Conservation (phyloP, 192 early-diverging fungal species). For the Ramicandelaber brevisporus region DNA sequence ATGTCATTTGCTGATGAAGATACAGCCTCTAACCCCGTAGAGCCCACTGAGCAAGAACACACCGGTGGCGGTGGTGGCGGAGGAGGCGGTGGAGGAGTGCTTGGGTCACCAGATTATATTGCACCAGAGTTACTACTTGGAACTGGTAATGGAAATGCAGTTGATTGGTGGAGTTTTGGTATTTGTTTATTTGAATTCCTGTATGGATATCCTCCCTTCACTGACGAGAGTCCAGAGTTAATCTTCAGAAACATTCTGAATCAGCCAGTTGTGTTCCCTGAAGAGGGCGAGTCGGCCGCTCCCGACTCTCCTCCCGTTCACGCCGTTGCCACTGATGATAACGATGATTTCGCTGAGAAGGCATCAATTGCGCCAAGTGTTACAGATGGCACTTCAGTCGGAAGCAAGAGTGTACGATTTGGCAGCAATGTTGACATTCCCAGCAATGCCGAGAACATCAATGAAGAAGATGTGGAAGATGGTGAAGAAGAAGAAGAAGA, state of each 20-base stretch:
- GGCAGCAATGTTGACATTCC: too few relatives aligned
- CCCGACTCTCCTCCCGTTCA: neutral
- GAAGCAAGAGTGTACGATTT: too few relatives aligned
- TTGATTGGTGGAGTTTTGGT: conserved; percentile 94
- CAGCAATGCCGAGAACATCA: too few relatives aligned
- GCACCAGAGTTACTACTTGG: conserved; percentile 82
- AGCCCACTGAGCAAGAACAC: too few relatives aligned
- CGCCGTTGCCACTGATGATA: neutral
- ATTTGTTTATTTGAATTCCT: conserved; percentile 80
- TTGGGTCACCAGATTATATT: conserved; percentile 85
- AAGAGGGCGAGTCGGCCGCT: conserved; percentile 7
- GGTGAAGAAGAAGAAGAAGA: too few relatives aligned
- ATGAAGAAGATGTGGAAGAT: too few relatives aligned
- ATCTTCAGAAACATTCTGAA: conserved; percentile 82
- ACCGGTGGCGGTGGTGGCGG: too few relatives aligned
- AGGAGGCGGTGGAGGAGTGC: too few relatives aligned
- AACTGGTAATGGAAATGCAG: conserved; percentile 52
- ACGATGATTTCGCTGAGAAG: neutral
- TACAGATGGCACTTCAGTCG: too few relatives aligned
- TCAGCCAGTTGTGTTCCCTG: conserved; percentile 24
- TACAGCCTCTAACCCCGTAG: too few relatives aligned
- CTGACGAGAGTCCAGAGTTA: conserved; percentile 54
- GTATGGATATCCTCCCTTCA: conserved; percentile 72
- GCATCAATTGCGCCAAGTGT: too few relatives aligned
- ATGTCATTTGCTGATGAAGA: too few relatives aligned